phyloP scores from a whole-genome alignment of 108 stramenopile genomes.

The Hondaea fermentalgiana region DNA sequence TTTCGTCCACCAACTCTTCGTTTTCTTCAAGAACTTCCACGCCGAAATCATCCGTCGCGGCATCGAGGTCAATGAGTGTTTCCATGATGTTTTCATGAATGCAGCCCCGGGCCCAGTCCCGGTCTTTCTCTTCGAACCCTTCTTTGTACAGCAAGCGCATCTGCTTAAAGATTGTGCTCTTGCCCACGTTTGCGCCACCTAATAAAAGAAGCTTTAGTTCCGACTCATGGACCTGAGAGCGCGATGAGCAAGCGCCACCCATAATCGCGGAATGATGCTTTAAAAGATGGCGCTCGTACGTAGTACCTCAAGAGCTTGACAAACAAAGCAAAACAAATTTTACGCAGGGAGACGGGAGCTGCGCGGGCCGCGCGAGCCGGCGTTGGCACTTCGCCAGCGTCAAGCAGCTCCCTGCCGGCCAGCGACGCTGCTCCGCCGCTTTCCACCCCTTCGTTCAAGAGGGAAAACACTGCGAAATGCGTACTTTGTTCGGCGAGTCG shows the following conservation, averaged over 20 bases:
- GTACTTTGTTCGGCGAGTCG: too few relatives aligned
- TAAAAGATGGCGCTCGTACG: too few relatives aligned
- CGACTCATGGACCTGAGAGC: background rate
- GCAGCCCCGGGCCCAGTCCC: background rate
- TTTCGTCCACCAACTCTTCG: constrained; percentile 1
- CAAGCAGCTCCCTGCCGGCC: too few relatives aligned
- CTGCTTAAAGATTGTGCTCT: constrained; percentile 45
- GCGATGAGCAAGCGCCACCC: background rate
- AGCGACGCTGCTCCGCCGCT: too few relatives aligned
- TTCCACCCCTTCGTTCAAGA: too few relatives aligned
- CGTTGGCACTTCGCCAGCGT: too few relatives aligned
- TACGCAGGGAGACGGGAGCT: too few relatives aligned
- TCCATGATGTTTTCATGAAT: constrained; percentile 22
- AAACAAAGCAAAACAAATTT: too few relatives aligned
- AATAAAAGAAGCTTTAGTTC: background rate
- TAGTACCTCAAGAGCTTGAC: too few relatives aligned
- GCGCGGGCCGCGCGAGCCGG: too few relatives aligned
- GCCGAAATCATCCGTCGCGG: background rate
- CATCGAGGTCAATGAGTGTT: constrained; percentile 21
- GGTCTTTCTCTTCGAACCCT: constrained; percentile 26
- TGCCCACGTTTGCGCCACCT: constrained; percentile 23
- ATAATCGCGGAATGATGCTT: background rate
- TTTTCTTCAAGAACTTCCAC: background rate
- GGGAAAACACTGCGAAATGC: too few relatives aligned
- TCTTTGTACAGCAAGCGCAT: constrained; percentile 36